Evolutionary conservation across 345 rosid species (phyloP).

Genomic region (rapeseed (Brassica napus)): DNA sequence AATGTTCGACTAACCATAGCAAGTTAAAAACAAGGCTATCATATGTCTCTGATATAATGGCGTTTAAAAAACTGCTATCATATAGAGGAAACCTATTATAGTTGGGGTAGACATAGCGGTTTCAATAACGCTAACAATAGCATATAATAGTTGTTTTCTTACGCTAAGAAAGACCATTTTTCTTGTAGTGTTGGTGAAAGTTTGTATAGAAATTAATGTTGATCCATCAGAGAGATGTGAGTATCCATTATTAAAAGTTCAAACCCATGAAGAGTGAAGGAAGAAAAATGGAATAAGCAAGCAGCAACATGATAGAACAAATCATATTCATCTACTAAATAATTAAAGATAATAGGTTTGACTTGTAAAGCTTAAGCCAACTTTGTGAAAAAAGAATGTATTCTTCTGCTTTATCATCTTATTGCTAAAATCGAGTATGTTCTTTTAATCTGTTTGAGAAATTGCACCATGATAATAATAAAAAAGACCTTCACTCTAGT

Average conservation of each 20-base stretch:
- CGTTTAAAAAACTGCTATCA: too few species aligned
- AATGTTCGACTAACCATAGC: too few species aligned
- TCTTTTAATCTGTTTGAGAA: slow-evolving; percentile 25
- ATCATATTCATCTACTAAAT: slow-evolving; percentile 34
- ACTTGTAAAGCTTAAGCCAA: slow-evolving; percentile 37
- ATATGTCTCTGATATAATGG: too few species aligned
- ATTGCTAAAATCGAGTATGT: slow-evolving; percentile 26
- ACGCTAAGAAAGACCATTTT: too few species aligned
- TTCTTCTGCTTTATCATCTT: slow-evolving; percentile 33
- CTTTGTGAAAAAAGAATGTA: slow-evolving; percentile 34
- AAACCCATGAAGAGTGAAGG: slow-evolving; percentile 7
- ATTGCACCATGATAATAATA: slow-evolving; percentile 27
- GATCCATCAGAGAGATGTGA: background rate
- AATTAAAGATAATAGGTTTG: slow-evolving; percentile 35
- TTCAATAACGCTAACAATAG: too few species aligned
- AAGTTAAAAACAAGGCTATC: too few species aligned
- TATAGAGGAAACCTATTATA: too few species aligned
- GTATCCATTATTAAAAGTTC: slow-evolving; percentile 2
- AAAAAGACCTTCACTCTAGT: slow-evolving; percentile 27
- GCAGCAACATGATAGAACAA: slow-evolving; percentile 19
- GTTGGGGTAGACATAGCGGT: too few species aligned
- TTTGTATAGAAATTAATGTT: slow-evolving; percentile 6
- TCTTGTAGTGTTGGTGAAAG: background rate
- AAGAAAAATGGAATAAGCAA: slow-evolving; percentile 30
- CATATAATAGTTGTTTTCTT: too few species aligned